Evolutionary conservation across 2,329 filamentous ascomycete species (phyloP).

Genomic region (Colletotrichum neosansevieriae): DNA sequence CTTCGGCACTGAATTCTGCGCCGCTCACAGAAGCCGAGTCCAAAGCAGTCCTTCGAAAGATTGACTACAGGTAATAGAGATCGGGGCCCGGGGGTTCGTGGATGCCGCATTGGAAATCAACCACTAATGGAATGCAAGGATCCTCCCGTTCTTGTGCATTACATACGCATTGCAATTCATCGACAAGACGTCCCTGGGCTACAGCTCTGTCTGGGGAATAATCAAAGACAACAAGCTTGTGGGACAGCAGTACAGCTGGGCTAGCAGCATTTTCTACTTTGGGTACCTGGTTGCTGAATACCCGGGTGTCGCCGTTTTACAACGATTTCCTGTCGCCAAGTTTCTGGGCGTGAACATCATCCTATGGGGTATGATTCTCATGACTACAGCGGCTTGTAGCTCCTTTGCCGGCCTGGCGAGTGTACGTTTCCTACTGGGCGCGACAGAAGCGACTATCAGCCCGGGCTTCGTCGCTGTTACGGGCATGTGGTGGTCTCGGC

Average conservation of each 20-base stretch:
- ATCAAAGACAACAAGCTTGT: constrained; percentile 46
- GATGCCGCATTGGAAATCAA: too few relatives aligned
- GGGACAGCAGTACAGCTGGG: constrained; percentile 48
- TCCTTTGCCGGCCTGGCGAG: constrained; percentile 49
- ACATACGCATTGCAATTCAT: constrained; percentile 51
- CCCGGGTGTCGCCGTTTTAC: constrained; percentile 48
- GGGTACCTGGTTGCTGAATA: constrained; percentile 49
- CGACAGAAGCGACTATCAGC: constrained; percentile 50
- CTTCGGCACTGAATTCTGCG: constrained; percentile 25
- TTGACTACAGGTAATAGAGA: constrained; percentile 1
- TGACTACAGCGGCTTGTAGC: constrained; percentile 49
- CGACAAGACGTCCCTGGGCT: constrained; percentile 43
- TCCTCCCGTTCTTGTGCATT: constrained; percentile 43
- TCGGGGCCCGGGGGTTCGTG: too few relatives aligned
- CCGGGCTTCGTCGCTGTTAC: constrained; percentile 53
- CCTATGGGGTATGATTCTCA: constrained; percentile 48
- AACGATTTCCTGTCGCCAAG: constrained; percentile 45
- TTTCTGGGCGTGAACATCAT: constrained; percentile 48
- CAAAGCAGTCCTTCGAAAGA: constrained; percentile 12
- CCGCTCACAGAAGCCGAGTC: constrained; percentile 23
- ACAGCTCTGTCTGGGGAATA: constrained; percentile 49
- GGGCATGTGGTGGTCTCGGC: constrained; percentile 54
- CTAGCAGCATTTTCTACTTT: constrained; percentile 51
- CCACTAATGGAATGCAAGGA: neutral
- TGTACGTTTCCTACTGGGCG: constrained; percentile 52